Evolutionary conservation across 768 basidiomycete genomes (phyloP), one percentile per base, ranked within the genome.

Genomic region (Sarcodon aspratus): DNA sequence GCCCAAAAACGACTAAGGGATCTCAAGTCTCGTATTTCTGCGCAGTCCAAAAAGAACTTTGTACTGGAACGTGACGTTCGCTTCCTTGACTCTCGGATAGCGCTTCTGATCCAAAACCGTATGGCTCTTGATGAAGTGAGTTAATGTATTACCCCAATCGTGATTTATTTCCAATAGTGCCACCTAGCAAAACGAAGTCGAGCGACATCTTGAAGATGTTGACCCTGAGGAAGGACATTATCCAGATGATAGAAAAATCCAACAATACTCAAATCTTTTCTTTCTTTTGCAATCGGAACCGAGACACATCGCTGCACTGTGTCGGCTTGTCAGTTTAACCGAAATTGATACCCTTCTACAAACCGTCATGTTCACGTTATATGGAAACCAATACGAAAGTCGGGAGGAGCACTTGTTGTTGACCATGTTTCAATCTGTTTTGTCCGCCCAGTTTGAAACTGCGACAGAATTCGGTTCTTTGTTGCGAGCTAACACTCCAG

Each of bases 321-420:
- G 96, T 60, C 86, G 96, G 13, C 85, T 99, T 51, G 96, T 99
- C 66, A 91, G 86, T 55, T 69, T 99, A 36, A 81, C 88, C 44
- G 96, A 99, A 71, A 98, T 99, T 61, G 96, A 99, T 66, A 98
- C 96, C 43, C 85, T 99, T 51, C 80, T 99, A 27, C 96, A 99
- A 65, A 99, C 96, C 2, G 96, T 99, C 66, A 99, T 99, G 96
- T 99, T 99, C 70, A 98, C 96, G 13, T 79, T 99, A 31, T 99
- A 98, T 63, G 96, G 96, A 54, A 95, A 99, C 72, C 95, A 98
- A 62, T 95, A 98, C 69, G 93, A 97, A 70, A 90, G 88, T 62
- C 75, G 95, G 58, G 96, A 99, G 69, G 96, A 99, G 69, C 96
- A 99, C 66, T 70, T 99, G 37, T 82, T 99, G 55, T 75, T 99